Base-by-base conservation (phyloP, 1,284 basidiomycete genomes). In the Bondarzewia mesenterica region DNA sequence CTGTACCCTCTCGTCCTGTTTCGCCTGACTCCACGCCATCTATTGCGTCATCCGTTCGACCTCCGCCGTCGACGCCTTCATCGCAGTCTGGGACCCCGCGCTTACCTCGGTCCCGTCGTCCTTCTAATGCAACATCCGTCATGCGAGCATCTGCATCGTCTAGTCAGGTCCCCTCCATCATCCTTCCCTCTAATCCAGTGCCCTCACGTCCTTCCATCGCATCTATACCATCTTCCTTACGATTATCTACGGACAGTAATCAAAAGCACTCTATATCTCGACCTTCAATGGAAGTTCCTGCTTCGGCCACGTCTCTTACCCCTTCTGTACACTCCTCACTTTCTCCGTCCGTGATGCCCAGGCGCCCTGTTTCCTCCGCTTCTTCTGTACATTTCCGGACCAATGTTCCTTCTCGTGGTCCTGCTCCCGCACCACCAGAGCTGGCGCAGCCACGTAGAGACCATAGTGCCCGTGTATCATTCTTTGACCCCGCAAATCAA, bases 401-500 rank as follows among this genome's bases (percentile, higher is more conserved):
- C 10, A 46, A 44, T 18, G 23, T 21, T n/a, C 58, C 55, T n/a
- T 50, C 61, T 20, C 59, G 59, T 10, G 54, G 54, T 25, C 48
- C 50, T 2, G 58, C 50, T 42, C 42, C 46, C 5, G 42, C 42
- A 10, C 53, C 58, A 35, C 46, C 52, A 12, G 63, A 58, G 23
- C 52, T 51, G 25, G 48, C 48, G 36, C 58, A 57, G 38, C 47
- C 46, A 15, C 72, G 81, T 12, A 73, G 70, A 54, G 82, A 80
- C 50, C 80, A 75, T 38, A 85, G 82, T 54, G 77, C 80, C 3
- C 77, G 88, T 7, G 75, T 90, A 26, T 89, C 88, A 1, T 89
- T 84, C 60, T 90, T 84, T 57, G 88, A 90, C 59, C 81, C 82
- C 15, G 65, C 74, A 5, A 90, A 90, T 57, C 86, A 89, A 65